A percentile compares a stretch with the other conserved stretches of the same genome.
phyloP scores from a whole-genome alignment of 768 basidiomycete species.

The Auricularia auricula-judae region DNA sequence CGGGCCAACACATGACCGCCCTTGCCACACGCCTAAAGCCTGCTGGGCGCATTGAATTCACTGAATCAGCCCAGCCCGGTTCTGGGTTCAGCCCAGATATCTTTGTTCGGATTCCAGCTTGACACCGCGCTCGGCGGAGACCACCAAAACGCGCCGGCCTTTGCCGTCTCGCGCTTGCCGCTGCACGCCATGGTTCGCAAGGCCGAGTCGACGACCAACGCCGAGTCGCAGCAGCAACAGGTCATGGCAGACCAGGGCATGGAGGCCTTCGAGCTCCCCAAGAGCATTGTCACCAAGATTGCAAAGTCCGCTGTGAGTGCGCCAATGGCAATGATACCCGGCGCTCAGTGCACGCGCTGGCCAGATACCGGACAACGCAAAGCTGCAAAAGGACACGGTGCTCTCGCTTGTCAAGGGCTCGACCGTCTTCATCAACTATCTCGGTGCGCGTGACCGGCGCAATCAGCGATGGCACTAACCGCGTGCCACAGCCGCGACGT shows the following conservation, averaged over 20 bases:
- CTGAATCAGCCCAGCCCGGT: too few species aligned
- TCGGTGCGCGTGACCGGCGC: constrained; percentile 40
- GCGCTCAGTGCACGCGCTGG: not conserved
- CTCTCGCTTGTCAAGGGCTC: constrained; percentile 78
- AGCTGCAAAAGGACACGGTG: constrained; percentile 84
- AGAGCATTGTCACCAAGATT: constrained; percentile 69
- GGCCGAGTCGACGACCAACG: not conserved
- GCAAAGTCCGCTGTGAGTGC: constrained; percentile 69
- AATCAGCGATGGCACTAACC: constrained; percentile 4
- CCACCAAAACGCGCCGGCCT: too few species aligned
- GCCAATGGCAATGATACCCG: not conserved
- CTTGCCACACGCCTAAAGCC: too few species aligned
- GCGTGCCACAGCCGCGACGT: constrained; percentile 32
- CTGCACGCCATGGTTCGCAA: not conserved
- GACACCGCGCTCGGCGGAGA: too few species aligned
- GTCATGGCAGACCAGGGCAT: constrained; percentile 40
- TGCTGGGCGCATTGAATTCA: too few species aligned
- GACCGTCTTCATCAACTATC: constrained; percentile 90
- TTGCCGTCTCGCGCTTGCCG: too few species aligned
- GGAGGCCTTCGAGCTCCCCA: constrained; percentile 82
- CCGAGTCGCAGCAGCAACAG: not conserved
- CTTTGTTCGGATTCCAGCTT: too few species aligned
- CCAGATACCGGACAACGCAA: constrained; percentile 75
- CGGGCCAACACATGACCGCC: too few species aligned
- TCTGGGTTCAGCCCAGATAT: too few species aligned